These are phyloP conservation scores for Pochonia chlamydosporia DNA, from an alignment of 2,329 filamentous ascomycete genomes.

Conservation along the genomic window DNA sequence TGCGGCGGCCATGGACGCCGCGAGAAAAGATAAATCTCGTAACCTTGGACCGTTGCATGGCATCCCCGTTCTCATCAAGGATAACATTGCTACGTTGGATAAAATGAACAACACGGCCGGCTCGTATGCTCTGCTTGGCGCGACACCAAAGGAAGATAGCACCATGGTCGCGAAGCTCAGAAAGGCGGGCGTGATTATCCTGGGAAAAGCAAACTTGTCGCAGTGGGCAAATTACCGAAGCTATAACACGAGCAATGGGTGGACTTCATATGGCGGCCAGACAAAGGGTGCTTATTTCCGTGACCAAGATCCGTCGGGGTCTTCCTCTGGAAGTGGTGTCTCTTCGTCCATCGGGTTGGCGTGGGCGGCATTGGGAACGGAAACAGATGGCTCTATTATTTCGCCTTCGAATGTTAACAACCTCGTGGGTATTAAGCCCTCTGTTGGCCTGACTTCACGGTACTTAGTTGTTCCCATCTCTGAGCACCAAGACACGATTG, in stretches of 20 bases:
- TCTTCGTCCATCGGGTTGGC: constrained; percentile 23
- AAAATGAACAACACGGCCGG: constrained; percentile 58
- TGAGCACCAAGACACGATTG: constrained; percentile 57
- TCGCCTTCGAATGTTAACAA: constrained; percentile 48
- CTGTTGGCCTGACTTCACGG: constrained; percentile 57
- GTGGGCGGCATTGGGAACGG: constrained; percentile 9
- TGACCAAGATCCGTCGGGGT: constrained; percentile 55
- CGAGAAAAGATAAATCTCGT: constrained; percentile 11
- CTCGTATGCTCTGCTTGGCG: constrained; percentile 56
- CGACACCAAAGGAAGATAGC: constrained; percentile 48
- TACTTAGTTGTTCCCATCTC: constrained; percentile 60
- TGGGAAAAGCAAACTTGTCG: constrained; percentile 60
- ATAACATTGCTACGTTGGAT: constrained; percentile 60
- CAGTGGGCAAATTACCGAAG: constrained; percentile 62
- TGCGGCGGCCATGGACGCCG: constrained; percentile 27
- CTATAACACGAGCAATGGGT: constrained; percentile 52
- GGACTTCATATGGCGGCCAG: constrained; percentile 60
- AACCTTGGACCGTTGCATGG: constrained; percentile 49
- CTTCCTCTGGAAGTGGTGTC: constrained; percentile 58
- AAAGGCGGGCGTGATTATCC: constrained; percentile 54
- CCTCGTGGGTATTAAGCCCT: constrained; percentile 62
- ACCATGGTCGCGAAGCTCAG: constrained; percentile 55
- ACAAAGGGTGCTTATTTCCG: constrained; percentile 55
- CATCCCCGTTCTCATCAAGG: constrained; percentile 60
- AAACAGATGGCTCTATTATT: constrained; percentile 59